Percentiles rank a stretch among this genome's conserved stretches.
These are phyloP conservation scores for Fistulina hepatica DNA, from an alignment of 1,284 basidiomycete species.

Conservation along the genomic window DNA sequence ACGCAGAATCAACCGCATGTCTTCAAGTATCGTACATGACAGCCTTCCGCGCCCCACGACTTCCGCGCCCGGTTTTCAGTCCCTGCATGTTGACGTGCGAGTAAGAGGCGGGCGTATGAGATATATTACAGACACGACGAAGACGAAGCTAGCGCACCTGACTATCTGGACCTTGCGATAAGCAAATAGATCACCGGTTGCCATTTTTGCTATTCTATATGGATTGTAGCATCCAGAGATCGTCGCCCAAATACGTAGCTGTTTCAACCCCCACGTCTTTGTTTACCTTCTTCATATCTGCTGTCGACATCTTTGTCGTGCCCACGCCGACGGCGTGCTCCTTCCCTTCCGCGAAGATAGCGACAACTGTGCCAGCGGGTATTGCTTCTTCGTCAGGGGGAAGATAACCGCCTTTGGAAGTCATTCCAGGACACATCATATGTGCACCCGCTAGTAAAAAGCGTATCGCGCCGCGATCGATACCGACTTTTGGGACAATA, in stretches of 20 bases:
- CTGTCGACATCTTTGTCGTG: slow-evolving; percentile 71
- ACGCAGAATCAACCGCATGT: no score
- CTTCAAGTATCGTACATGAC: no score
- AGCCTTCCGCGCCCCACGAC: no score
- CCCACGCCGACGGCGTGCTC: slow-evolving; percentile 88
- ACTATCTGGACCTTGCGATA: no score
- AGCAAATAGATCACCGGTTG: no score
- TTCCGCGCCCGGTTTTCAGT: no score
- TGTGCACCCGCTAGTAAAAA: slow-evolving; percentile 89
- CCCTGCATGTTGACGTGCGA: no score
- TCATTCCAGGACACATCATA: slow-evolving; percentile 97
- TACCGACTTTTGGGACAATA: slow-evolving; percentile 78
- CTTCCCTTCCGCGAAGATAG: slow-evolving; percentile 94
- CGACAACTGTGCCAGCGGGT: slow-evolving; percentile 65
- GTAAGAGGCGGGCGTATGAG: no score
- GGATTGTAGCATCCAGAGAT: slow-evolving; percentile 73
- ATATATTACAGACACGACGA: neutral
- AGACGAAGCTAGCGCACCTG: no score
- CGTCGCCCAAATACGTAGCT: slow-evolving; percentile 79
- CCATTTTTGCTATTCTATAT: slow-evolving; percentile 37
- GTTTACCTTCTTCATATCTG: slow-evolving; percentile 83
- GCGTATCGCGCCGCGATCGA: slow-evolving; percentile 96
- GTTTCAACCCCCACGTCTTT: slow-evolving; percentile 91
- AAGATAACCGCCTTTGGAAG: slow-evolving; percentile 82
- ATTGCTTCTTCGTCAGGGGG: slow-evolving; percentile 67